phyloP scores from a whole-genome alignment of 2,329 filamentous ascomycete species.

The Zalaria sp. region DNA sequence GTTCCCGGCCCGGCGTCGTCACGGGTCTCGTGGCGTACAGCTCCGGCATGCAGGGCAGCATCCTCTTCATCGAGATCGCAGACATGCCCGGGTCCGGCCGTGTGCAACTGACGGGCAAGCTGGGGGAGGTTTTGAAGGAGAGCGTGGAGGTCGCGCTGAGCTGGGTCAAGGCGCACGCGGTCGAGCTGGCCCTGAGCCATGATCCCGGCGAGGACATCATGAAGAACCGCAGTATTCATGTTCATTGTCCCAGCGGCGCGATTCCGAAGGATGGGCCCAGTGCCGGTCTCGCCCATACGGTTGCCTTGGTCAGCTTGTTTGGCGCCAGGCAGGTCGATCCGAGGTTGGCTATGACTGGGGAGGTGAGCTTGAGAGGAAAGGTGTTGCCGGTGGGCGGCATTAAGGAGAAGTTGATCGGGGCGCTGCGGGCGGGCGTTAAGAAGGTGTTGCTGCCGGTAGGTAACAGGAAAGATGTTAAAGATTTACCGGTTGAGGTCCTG shows the following conservation, averaged over 20 bases:
- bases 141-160: conserved; percentile 89
- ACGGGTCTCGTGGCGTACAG: conserved; percentile 93
- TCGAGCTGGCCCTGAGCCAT: conserved; percentile 69
- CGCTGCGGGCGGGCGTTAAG: conserved; percentile 83
- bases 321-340: conserved; percentile 74
- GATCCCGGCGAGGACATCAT: conserved; percentile 83
- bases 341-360: conserved; percentile 86
- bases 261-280: conserved; percentile 82
- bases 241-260: conserved; percentile 88
- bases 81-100: conserved; percentile 90
- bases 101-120: conserved; percentile 89
- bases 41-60: conserved; percentile 82
- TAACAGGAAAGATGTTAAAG: conserved; percentile 84
- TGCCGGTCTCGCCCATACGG: conserved; percentile 85
- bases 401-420: conserved; percentile 96
- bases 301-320: conserved; percentile 85
- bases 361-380: conserved; percentile 67
- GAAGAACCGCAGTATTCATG: conserved; percentile 86
- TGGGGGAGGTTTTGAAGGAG: conserved; percentile 94
- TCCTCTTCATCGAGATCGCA: conserved; percentile 94
- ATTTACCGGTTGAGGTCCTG: conserved; percentile 80
- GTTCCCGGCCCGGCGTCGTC: conserved; percentile 71
- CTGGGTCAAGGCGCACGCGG: conserved; percentile 95
- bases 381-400: conserved; percentile 94
- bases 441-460: conserved; percentile 76